Conservation (phyloP, 2,329 filamentous ascomycete genomes). For the Apiospora sp. region DNA sequence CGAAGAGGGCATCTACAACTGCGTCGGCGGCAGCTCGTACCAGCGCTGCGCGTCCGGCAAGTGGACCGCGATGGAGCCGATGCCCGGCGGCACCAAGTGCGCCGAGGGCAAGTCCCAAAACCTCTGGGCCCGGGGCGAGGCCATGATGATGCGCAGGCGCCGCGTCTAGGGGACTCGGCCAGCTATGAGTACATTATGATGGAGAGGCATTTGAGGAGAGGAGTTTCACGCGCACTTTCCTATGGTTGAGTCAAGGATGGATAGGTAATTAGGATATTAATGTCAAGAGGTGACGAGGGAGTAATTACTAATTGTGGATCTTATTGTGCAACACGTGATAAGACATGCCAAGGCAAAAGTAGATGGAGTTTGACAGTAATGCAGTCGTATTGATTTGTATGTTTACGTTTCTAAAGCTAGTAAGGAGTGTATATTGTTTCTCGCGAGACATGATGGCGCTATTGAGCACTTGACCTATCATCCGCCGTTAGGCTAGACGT, state of each 20-base stretch:
- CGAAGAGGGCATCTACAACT: constrained; percentile 62
- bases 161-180: neutral
- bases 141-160: neutral
- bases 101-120: constrained; percentile 48
- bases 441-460: neutral
- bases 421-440: neutral
- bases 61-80: constrained; percentile 53
- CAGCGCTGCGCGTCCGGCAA: constrained; percentile 62
- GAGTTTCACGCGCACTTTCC: neutral
- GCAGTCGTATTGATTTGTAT: neutral
- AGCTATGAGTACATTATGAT: neutral
- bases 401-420: neutral
- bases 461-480: neutral
- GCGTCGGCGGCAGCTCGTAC: constrained; percentile 57
- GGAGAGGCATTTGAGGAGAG: neutral
- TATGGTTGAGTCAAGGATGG: neutral
- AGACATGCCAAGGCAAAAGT: too few relatives aligned
- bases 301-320: too few relatives aligned
- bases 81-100: constrained; percentile 58
- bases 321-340: neutral
- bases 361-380: too few relatives aligned
- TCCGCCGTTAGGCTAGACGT: neutral
- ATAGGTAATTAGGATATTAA: neutral
- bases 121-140: constrained; percentile 36
- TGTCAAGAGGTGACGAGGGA: neutral